A percentile compares a stretch with the other conserved stretches of the same genome.
These are phyloP conservation scores for Cyathus striatus DNA, from an alignment of 768 basidiomycete species.

Conservation along the genomic window DNA sequence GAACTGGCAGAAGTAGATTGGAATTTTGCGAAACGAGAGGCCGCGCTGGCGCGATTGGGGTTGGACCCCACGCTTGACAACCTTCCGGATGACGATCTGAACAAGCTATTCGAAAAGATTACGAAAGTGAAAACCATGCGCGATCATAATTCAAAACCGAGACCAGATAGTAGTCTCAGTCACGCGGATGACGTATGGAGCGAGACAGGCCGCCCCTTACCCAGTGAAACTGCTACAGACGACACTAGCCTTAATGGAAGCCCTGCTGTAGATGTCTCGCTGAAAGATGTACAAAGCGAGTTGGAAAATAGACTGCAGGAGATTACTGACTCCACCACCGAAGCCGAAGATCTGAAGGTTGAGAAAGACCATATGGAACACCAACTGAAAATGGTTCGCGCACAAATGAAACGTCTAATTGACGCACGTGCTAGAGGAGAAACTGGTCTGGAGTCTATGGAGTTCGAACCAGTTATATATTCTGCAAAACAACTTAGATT, in stretches of 20 bases:
- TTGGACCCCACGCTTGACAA: constrained; percentile 88
- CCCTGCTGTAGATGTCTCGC: constrained; percentile 60
- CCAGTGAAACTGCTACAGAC: constrained; percentile 77
- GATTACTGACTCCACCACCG: constrained; percentile 42
- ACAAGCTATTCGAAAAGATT: constrained; percentile 92
- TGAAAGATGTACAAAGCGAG: constrained; percentile 71
- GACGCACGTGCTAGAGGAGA: constrained; percentile 78
- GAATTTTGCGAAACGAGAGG: constrained; percentile 96
- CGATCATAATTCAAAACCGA: constrained; percentile 71
- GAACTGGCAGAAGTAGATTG: constrained; percentile 81
- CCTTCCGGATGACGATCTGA: constrained; percentile 91
- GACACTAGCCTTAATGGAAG: constrained; percentile 75
- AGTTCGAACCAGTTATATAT: constrained; percentile 81
- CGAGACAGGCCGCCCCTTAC: constrained; percentile 75
- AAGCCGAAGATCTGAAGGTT: constrained; percentile 81
- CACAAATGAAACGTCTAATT: constrained; percentile 77
- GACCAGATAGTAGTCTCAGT: constrained; percentile 87
- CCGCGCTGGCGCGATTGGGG: constrained; percentile 81
- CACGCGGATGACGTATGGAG: constrained; percentile 88
- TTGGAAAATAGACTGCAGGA: constrained; percentile 71
- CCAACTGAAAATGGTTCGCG: constrained; percentile 74
- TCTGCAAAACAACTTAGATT: constrained; percentile 76
- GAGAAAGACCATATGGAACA: constrained; percentile 94
- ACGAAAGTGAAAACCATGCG: constrained; percentile 87
- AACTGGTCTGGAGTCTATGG: constrained; percentile 51